These are phyloP conservation scores for Kregervanrija pseudodelftensis DNA, from an alignment of 805 yeast species.

Conservation along the genomic window DNA sequence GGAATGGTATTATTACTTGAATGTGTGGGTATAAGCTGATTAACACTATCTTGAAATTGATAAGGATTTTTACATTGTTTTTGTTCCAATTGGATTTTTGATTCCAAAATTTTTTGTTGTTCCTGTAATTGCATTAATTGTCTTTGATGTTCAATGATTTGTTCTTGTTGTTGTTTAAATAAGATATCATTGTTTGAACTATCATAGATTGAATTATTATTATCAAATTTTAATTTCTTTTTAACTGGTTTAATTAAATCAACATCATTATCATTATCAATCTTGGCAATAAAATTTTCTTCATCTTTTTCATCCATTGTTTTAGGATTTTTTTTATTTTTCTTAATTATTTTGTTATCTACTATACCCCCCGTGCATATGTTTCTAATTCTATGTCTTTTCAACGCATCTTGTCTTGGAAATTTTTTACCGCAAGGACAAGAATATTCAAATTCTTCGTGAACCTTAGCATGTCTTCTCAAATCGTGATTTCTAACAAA, in stretches of 20 bases:
- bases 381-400: conserved; percentile 69
- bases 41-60: too few species aligned
- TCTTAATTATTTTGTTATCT: too few species aligned
- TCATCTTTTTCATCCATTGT: too few species aligned
- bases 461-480: conserved; percentile 83
- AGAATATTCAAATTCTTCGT: conserved; percentile 58
- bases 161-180: not conserved
- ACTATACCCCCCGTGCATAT: conserved; percentile 72
- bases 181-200: too few species aligned
- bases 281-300: too few species aligned
- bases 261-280: too few species aligned
- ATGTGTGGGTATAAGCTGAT: too few species aligned
- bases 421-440: conserved; percentile 96
- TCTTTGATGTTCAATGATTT: not conserved
- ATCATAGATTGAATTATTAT: too few species aligned
- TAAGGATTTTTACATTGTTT: conserved; percentile 3
- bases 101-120: conserved; percentile 3
- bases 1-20: too few species aligned
- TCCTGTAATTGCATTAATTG: conserved; percentile 1
- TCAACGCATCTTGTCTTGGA: conserved; percentile 82
- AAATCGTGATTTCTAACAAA: conserved; percentile 96
- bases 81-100: conserved; percentile 3
- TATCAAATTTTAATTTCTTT: too few species aligned
- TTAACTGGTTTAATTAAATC: too few species aligned
- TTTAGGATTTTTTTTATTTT: too few species aligned